Evolutionary conservation across 2,329 filamentous ascomycete genomes (phyloP).

Genomic region (Epichloe bromicola): DNA sequence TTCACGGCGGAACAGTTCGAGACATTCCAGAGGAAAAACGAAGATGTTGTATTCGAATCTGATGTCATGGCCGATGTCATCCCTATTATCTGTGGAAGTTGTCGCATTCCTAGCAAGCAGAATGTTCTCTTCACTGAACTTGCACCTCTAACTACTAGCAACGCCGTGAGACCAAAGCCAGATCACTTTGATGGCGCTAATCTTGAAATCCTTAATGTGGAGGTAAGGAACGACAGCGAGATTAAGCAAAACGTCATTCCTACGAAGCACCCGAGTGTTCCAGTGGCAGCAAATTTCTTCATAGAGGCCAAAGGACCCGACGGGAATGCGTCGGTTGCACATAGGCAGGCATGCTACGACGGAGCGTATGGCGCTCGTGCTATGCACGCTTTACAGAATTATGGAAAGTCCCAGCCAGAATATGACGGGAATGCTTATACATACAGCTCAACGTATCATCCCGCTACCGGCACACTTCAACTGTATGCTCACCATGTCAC

Average conservation of each 20-base stretch:
- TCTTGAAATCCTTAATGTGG: neutral
- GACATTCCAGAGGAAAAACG: neutral
- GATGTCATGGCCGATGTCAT: neutral
- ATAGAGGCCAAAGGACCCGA: constrained; percentile 23
- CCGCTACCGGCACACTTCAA: constrained; percentile 17
- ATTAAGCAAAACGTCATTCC: constrained; percentile 14
- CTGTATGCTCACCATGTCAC: constrained; percentile 20
- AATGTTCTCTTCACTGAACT: constrained; percentile 14
- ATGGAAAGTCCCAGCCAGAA: constrained; percentile 11
- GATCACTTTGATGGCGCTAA: neutral
- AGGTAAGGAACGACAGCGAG: neutral
- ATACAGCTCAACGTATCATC: constrained; percentile 23
- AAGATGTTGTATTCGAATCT: neutral
- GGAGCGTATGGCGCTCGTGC: constrained; percentile 22
- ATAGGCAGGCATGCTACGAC: constrained; percentile 21
- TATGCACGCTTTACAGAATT: constrained; percentile 22
- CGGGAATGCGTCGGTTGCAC: constrained; percentile 13
- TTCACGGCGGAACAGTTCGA: neutral
- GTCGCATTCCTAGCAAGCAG: constrained; percentile 8
- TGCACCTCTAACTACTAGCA: constrained; percentile 20
- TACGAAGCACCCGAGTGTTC: constrained; percentile 17
- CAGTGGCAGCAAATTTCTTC: constrained; percentile 26
- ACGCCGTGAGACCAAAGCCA: constrained; percentile 13
- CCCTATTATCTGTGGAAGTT: constrained; percentile 10
- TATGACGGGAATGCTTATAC: constrained; percentile 25